These are phyloP conservation scores for Penicillium brevicompactum DNA, from an alignment of 2,329 filamentous ascomycete species.

Conservation along the genomic window DNA sequence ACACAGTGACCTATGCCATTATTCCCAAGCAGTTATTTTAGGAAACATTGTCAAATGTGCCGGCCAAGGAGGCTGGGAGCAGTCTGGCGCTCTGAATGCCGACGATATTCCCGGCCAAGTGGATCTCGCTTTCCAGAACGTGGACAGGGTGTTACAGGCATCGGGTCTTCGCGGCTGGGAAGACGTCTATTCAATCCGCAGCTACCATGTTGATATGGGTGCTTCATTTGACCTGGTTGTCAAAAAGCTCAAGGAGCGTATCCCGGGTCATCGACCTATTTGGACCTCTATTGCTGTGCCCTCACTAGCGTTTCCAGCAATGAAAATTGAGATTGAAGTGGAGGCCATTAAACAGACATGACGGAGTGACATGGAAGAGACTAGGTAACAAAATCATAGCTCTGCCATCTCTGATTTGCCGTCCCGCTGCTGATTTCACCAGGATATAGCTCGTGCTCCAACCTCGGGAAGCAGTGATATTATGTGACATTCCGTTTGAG, in stretches of 20 bases:
- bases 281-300: slow-evolving; percentile 17
- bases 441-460: too few species aligned
- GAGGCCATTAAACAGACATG: slow-evolving; percentile 8
- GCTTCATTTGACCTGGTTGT: slow-evolving; percentile 9
- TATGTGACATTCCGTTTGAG: too few species aligned
- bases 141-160: slow-evolving; percentile 14
- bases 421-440: too few species aligned
- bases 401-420: too few species aligned
- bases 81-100: slow-evolving; percentile 7
- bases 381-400: too few species aligned
- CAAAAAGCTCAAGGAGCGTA: slow-evolving; percentile 10
- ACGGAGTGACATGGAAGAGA: background rate
- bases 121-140: slow-evolving; percentile 19
- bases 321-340: slow-evolving; percentile 21
- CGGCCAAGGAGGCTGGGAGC: slow-evolving; percentile 23
- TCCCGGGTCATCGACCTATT: slow-evolving; percentile 17
- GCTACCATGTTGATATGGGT: slow-evolving; percentile 18
- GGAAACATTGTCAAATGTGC: slow-evolving; percentile 22
- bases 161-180: slow-evolving; percentile 13
- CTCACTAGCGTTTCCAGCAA: slow-evolving; percentile 9
- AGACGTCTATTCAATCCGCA: slow-evolving; percentile 17
- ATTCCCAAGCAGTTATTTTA: slow-evolving; percentile 23
- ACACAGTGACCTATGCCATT: slow-evolving; percentile 10
- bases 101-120: slow-evolving; percentile 9
- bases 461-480: too few species aligned